phyloP scores from a whole-genome alignment of 1,284 basidiomycete genomes.

The Ustilago tritici region DNA sequence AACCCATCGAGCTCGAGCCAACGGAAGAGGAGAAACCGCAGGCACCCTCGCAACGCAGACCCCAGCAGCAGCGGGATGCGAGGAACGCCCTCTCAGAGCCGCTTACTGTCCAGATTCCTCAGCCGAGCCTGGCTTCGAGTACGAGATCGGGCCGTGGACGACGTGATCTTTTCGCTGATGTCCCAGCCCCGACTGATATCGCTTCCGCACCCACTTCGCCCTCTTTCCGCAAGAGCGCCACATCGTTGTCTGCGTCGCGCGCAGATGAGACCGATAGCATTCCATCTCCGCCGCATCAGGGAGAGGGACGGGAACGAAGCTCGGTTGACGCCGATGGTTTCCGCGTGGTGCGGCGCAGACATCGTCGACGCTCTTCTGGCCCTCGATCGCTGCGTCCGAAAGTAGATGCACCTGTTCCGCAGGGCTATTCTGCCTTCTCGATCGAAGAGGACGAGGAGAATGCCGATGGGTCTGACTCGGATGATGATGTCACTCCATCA shows the following conservation, averaged over 20 bases:
- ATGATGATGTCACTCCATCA: slow-evolving; percentile 33
- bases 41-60: background rate
- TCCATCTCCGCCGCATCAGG: slow-evolving; percentile 10
- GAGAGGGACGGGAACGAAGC: background rate
- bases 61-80: background rate
- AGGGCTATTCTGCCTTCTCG: slow-evolving; percentile 51
- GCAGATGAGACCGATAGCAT: slow-evolving; percentile 32
- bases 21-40: slow-evolving; percentile 13
- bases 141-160: background rate
- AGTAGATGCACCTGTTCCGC: slow-evolving; percentile 57
- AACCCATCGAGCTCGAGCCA: slow-evolving; percentile 25
- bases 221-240: slow-evolving; percentile 19
- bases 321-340: slow-evolving; percentile 50
- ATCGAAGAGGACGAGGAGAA: slow-evolving; percentile 27
- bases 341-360: slow-evolving; percentile 37
- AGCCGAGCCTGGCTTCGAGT: background rate
- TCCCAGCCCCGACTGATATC: slow-evolving; percentile 30
- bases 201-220: slow-evolving; percentile 50
- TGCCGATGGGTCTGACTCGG: slow-evolving; percentile 23
- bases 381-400: slow-evolving; percentile 52
- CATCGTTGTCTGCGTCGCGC: slow-evolving; percentile 20
- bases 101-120: slow-evolving; percentile 20
- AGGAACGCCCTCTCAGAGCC: background rate
- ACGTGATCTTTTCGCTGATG: slow-evolving; percentile 21
- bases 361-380: slow-evolving; percentile 33